Conservation (phyloP, 1,139 yeast genomes). For the Scheffersomyces titani region DNA sequence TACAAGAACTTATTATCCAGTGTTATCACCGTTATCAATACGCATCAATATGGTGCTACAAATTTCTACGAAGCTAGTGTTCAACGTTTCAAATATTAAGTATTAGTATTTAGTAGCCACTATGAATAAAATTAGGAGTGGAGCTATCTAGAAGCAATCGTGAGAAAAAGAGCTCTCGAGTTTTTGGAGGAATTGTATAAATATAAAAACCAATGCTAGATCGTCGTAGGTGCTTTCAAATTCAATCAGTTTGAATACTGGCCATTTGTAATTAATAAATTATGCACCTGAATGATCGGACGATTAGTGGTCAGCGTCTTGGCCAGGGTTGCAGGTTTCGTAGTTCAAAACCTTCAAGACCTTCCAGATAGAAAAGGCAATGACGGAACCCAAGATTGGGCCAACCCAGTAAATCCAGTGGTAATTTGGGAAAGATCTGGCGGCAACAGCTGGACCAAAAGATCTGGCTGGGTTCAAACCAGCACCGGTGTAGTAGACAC, state of each 20-base stretch:
- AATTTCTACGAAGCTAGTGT: neutral
- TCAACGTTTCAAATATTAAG: neutral
- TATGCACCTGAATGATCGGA: neutral
- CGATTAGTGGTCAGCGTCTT: slow-evolving; percentile 43
- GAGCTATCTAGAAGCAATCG: neutral
- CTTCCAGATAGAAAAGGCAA: slow-evolving; percentile 72
- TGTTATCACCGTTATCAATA: neutral
- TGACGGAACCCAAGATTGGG: slow-evolving; percentile 67
- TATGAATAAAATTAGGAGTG: neutral
- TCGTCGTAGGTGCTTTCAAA: neutral
- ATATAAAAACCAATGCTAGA: neutral
- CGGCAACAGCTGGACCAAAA: slow-evolving; percentile 81
- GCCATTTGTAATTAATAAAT: neutral
- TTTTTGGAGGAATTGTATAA: neutral
- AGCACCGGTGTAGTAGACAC: slow-evolving; percentile 87
- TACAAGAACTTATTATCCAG: too few relatives aligned
- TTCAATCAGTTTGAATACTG: neutral
- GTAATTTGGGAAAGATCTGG: slow-evolving; percentile 70
- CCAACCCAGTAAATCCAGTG: slow-evolving; percentile 96
- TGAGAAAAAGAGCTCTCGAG: neutral
- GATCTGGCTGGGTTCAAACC: slow-evolving; percentile 92
- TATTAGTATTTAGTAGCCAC: neutral
- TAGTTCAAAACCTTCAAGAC: slow-evolving; percentile 65
- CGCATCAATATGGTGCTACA: neutral
- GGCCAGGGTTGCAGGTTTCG: slow-evolving; percentile 73